Base-by-base conservation (phyloP, 352 stramenopile genomes). In the Globisporangium paddicum region DNA sequence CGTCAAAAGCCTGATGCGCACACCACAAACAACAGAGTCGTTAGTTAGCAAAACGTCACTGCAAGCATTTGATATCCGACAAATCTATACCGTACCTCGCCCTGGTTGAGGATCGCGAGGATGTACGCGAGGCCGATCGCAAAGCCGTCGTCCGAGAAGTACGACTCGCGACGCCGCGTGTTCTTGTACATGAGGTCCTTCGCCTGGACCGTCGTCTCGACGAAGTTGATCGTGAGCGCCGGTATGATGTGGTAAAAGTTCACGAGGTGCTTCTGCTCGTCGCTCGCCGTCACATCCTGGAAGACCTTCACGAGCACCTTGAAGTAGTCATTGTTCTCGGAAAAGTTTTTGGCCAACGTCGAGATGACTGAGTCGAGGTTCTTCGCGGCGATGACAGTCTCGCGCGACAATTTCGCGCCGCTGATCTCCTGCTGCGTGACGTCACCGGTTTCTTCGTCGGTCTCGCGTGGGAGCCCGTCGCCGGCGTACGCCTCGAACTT, bases 181-280 rank as follows among this genome's bases (percentile, higher is more conserved):
- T 96, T 96, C 78, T 98, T 98, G 73, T 97, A 96, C 90, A 98
- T 97, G 45, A 96, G 79, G 66, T 98, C 95, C 70, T 98, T 98
- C 11, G 84, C 86, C 66, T 95, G 86, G 28, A 95, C 86, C 32
- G 83, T 91, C 19, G 82, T 94, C 64, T 95, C 86, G 45, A 95
- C 82, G 55, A 95, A 96, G 65, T 96, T 93, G 66, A 97, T 91
- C 16, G 83, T 95, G 46, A 96, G 68, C 23, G 90, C 84, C 0
- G 88, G 90, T 6, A 96, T 67, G 58, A 97, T 96, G 30, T 79
- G 82, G 63, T 92, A 97, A 55, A 98, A 98, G 64, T 96, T 96
- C 51, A 93, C 82, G 25, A 98, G 73, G 69, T 97, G 90, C 52
- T 93, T 95, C 63, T 96, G 86, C 45, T 92, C 84, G 41, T 89